Conservation (phyloP, 129 eudicot genomes). For the Gnaphalium uliginosum region DNA sequence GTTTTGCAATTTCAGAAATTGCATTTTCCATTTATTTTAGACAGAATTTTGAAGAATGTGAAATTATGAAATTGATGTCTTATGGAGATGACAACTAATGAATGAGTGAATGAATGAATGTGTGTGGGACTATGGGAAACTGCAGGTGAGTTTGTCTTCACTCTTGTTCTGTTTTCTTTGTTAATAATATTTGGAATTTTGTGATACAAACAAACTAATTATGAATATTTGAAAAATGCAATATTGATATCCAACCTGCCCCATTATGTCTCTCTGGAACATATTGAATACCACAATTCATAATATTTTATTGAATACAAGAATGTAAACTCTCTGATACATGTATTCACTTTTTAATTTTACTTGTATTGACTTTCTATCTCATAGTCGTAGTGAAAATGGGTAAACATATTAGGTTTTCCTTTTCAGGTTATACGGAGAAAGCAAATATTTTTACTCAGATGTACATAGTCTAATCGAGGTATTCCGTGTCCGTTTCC, state of each 20-base stretch:
- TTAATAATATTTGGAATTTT: conserved; percentile 33
- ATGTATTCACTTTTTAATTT: neutral
- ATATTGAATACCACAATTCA: conserved; percentile 1
- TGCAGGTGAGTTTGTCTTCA: conserved; percentile 39
- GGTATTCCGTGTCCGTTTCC: too few relatives aligned
- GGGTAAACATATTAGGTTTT: too few relatives aligned
- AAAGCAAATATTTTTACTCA: too few relatives aligned
- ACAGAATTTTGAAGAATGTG: conserved; percentile 14
- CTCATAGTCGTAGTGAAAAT: too few relatives aligned
- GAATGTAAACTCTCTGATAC: neutral
- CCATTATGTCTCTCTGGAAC: conserved; percentile 18
- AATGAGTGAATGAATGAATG: conserved; percentile 15
- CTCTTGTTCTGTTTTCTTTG: conserved; percentile 41
- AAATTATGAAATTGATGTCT: neutral
- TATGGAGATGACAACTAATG: conserved; percentile 29
- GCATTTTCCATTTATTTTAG: conserved; percentile 31
- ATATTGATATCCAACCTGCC: conserved; percentile 33
- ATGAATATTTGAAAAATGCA: conserved; percentile 3
- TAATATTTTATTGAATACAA: neutral
- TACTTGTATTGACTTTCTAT: too few relatives aligned
- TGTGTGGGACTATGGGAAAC: conserved; percentile 34
- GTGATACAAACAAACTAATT: conserved; percentile 20
- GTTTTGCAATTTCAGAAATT: conserved; percentile 16
- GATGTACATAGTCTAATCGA: too few relatives aligned
- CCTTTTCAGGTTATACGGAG: too few relatives aligned